Base-by-base conservation (phyloP, 805 yeast genomes). In the Henningerozyma blattae region DNA sequence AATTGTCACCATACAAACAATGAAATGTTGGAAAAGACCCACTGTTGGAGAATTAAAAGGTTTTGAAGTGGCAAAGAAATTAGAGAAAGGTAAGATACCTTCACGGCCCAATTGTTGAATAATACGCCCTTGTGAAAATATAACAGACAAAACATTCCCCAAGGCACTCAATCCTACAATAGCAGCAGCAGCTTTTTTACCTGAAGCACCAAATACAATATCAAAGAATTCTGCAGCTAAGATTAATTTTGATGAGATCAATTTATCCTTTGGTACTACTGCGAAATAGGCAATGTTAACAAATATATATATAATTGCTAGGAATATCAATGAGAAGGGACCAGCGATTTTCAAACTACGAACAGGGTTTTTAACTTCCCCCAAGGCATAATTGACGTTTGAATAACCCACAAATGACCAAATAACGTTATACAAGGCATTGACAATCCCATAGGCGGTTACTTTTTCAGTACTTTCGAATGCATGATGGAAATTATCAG, bases 371-470 rank as follows among this genome's bases (percentile, higher is more conserved):
- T 71, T 76, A 32, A 75, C 73, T 58, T 82, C 94, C 47, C 85
- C 83, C 31, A 81, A 65, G 4, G 91, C 89, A 47, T 82, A 81
- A 58, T 82, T 80, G 34, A 77, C 87, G 50, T 82, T 82, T 27
- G 86, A 77, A 52, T 81, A 82, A 33, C 93, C 93, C 46, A 80
- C 72, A 46, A 74, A 82, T 2, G 89, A 78, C 89, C 89, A 82
- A 49, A 82, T 81, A 36, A 82, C 83, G 49, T 79, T 80, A 61
- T 80, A 80, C 35, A 82, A 64, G 5, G 91, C 86, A 45, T 75
- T 77, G 38, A 77, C 83, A 33, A 76, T 64, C 42, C 84, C 83
- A 46, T 67, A 74, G 13, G 76, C 80, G 27, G 74, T 61, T 5
- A 79, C 78, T 31, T 48, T 50, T 41, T 57, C 42, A 5, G 66